Evolutionary conservation across 192 early-diverging fungal genomes (phyloP), one percentile per base, ranked within the genome.

Genomic region (Coemansia nantahalensis): DNA sequence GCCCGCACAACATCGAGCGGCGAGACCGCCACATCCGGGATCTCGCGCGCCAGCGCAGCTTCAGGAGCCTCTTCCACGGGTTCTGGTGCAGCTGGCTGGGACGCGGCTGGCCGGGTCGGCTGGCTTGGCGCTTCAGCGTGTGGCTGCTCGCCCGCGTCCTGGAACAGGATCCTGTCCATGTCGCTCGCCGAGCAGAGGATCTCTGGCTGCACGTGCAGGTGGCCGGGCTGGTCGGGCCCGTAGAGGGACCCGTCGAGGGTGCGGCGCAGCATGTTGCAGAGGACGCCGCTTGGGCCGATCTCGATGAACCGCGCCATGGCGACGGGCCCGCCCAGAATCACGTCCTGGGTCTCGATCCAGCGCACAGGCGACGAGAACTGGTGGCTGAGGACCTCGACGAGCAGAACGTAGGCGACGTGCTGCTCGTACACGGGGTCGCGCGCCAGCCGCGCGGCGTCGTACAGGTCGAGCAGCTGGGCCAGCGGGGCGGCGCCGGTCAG

Each of bases 331-430:
- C 82, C 79, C 76, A 97, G 86, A 44, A 94, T 71, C 43, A 79
- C 77, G 48, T 95, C 90, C 73, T 97, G 94, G 17, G 92, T 97
- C 69, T 95, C 94, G 63, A 97, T 94, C 94, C 94, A 97, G 60
- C 90, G 84, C 41, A 97, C 94, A 23, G 94, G 87, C 19, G 86
- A 90, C 8, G 92, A 91, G 54, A 97, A 94, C 78, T 97, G 94
- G 68, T 93, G 88, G 24, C 89, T 86, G 8, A 97, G 79, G 41
- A 94, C 64, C 77, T 97, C 94, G 50, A 97, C 84, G 54, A 97
- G 73, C 39, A 97, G 68, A 17, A 69, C 83, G 77, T 90, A 88
- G 32, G 87, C 90, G 23, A 92, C 80, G 26, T 83, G 73, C 57
- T 92, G 90, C 60, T 86, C 84, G 33, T 83, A 83, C 42, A 51